Evolutionary conservation across 768 basidiomycete genomes (phyloP), one percentile per base, ranked within the genome.

Genomic region (Pholiota conissans): DNA sequence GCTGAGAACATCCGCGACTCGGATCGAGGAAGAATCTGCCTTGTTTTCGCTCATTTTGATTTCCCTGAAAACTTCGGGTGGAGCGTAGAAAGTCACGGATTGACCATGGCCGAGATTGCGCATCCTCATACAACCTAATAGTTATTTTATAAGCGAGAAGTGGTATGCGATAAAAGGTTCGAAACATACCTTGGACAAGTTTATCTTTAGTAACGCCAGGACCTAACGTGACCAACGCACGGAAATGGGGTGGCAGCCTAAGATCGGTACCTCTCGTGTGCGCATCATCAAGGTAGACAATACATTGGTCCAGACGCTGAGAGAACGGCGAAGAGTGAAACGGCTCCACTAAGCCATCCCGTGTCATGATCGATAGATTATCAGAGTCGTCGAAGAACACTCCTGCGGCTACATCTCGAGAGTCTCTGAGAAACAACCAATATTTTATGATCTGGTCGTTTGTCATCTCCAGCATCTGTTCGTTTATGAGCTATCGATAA

Each of bases 211-310:
- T 80, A 9, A 84, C 67, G 39, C 76, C 81, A 2, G 77, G 76
- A 0, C 82, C 83, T 1, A 84, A 61, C 2, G 80, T 82, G 6
- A 83, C 79, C 4, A 74, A 78, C 7, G 81, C 79, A 7, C 76
- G 72, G 32, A 68, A 74, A 16, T 70, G 55, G 1, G n/a, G 55
- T 0, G 84, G 83, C 29, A 84, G 68, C 40, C 77, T 84, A 11
- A 84, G 66, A 56, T 84, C 83, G 0, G 83, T 84, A 5, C 83
- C 83, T 60, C 82, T 56, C 24, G 74, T 78, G 56, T 83, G 82
- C 0, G 79, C 79, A 49, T 84, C 82, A 48, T 84, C 83, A 0
- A 84, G 75, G 60, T 84, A 84, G 1, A 83, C 61, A 3, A 79
- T 57, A 30, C 79, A 80, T 56, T 72, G 66, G 5, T 72, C 62